These are phyloP conservation scores for Yamagishiella unicocca DNA, from an alignment of 139 green algal species.

Conservation along the genomic window DNA sequence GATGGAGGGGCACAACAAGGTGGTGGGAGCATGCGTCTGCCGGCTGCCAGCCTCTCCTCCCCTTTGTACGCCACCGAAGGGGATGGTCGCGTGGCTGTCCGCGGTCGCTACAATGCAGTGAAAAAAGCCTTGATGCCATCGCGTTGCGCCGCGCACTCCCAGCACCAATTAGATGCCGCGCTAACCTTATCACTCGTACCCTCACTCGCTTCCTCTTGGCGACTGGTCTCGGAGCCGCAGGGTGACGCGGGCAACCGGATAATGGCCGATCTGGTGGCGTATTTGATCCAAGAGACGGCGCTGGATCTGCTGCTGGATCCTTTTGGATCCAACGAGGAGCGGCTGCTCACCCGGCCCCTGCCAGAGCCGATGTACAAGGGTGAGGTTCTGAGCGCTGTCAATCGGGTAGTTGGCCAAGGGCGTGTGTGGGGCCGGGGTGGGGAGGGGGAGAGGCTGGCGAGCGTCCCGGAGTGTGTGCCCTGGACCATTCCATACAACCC, in stretches of 20 bases:
- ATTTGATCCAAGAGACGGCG: constrained; percentile 4
- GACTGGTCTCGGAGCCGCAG: background rate
- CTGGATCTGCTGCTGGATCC: constrained; percentile 14
- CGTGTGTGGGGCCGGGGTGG: background rate
- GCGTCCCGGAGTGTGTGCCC: no score
- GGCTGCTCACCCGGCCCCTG: background rate
- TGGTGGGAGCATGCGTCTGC: no score
- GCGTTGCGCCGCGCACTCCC: no score
- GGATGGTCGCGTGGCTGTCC: no score
- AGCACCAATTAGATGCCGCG: no score
- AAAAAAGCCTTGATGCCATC: no score
- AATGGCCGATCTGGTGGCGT: background rate
- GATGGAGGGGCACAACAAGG: no score
- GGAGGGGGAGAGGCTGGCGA: background rate
- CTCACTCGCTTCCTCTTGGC: no score
- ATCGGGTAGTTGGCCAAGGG: background rate
- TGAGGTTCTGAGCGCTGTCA: no score
- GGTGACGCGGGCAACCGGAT: constrained; percentile 6
- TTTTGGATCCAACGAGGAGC: background rate
- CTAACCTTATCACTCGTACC: background rate
- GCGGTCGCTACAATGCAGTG: no score
- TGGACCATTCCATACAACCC: background rate
- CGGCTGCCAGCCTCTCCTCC: no score
- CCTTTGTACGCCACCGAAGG: no score
- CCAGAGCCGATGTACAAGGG: background rate